Evolutionary conservation across 176 grass and related monocot genomes (phyloP).

Genomic region (Carex cristatella): DNA sequence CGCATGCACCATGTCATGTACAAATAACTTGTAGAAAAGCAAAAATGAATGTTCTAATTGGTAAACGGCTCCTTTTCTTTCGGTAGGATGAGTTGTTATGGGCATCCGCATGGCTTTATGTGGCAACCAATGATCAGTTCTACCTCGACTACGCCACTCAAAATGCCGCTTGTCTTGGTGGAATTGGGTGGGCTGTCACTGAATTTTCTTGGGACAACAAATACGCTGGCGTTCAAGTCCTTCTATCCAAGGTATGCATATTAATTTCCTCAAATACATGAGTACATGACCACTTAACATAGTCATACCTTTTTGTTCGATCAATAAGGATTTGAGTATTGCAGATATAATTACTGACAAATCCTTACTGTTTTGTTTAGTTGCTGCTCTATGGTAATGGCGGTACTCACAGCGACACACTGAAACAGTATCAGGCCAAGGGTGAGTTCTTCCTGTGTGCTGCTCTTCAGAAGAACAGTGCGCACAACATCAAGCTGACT

Average conservation of each 20-base stretch:
- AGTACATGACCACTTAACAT: neutral
- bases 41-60: neutral
- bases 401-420: constrained; percentile 27
- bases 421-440: constrained; percentile 79
- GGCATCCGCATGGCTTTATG: constrained; percentile 77
- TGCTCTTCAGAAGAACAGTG: constrained; percentile 83
- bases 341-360: neutral
- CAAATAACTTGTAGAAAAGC: neutral
- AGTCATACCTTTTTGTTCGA: neutral
- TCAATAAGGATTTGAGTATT: neutral
- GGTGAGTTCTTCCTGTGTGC: constrained; percentile 95
- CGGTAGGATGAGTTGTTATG: constrained; percentile 80
- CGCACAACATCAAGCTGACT: constrained; percentile 55
- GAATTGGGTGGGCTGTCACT: constrained; percentile 62
- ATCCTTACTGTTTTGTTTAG: constrained; percentile 12
- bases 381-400: constrained; percentile 32
- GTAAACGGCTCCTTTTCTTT: neutral
- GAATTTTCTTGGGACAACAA: constrained; percentile 99
- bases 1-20: no score
- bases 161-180: constrained; percentile 57
- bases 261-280: neutral
- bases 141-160: constrained; percentile 63
- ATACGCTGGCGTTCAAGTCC: constrained; percentile 82
- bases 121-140: constrained; percentile 53
- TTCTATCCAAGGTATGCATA: constrained; percentile 51